Percentiles rank a stretch among this genome's conserved stretches.
Evolutionary conservation across 768 basidiomycete genomes (phyloP).

Genomic region (Naganishia vaughanmartiniae): DNA sequence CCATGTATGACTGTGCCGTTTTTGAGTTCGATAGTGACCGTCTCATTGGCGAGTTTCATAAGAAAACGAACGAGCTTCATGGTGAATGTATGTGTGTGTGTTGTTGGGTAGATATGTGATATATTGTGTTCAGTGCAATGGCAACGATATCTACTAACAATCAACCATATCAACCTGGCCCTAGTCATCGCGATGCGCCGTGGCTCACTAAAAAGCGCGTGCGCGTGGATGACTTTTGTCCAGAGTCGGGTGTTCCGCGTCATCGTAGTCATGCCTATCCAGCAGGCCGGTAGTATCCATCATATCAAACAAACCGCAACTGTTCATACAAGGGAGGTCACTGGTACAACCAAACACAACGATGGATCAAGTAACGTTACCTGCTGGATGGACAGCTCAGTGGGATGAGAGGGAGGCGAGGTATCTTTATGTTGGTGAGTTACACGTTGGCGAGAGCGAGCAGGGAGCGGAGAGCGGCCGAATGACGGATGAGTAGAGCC

Average conservation of each 20-base stretch:
- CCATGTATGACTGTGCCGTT: conserved; percentile 93
- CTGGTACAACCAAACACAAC: background rate
- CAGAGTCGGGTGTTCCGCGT: background rate
- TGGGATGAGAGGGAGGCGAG: conserved; percentile 60
- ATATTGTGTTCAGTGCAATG: background rate
- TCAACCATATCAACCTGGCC: too few species aligned
- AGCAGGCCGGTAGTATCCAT: too few species aligned
- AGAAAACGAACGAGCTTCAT: conserved; percentile 93
- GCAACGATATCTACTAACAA: background rate
- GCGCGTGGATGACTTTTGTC: too few species aligned
- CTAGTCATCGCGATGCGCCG: too few species aligned
- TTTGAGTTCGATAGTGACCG: conserved; percentile 95
- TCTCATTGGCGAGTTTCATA: conserved; percentile 99
- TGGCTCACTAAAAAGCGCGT: too few species aligned
- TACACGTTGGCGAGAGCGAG: too few species aligned
- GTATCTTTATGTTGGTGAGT: conserved; percentile 30
- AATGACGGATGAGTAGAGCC: too few species aligned
- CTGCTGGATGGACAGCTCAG: conserved; percentile 88
- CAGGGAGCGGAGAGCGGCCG: too few species aligned
- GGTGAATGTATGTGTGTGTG: conserved; percentile 41
- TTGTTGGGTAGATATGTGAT: background rate
- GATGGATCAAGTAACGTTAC: conserved; percentile 58
- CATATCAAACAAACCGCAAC: too few species aligned
- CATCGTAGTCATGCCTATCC: background rate
- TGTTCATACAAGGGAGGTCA: too few species aligned